Percentiles rank a stretch among this genome's conserved stretches.
Conservation (phyloP, 257 asterid species). For the Ligustrum vulgare region DNA sequence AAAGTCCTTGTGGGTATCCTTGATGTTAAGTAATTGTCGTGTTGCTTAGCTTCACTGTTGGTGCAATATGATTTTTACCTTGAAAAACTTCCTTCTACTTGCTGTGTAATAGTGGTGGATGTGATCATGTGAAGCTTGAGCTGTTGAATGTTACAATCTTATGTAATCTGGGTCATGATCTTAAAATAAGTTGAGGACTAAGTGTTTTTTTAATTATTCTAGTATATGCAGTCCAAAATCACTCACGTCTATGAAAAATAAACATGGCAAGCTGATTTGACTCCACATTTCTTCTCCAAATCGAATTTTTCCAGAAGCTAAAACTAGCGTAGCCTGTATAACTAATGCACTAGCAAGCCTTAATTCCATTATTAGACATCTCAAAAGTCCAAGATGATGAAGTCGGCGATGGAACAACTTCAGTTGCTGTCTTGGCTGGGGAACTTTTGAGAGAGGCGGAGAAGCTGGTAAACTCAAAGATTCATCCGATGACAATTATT, state of each 20-base stretch:
- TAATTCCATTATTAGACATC: conserved; percentile 56
- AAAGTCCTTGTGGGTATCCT: conserved; percentile 98
- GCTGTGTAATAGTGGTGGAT: background rate
- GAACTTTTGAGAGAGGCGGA: conserved; percentile 98
- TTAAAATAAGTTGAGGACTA: background rate
- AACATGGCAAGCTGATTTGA: background rate
- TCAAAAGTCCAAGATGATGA: conserved; percentile 98
- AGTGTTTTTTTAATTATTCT: background rate
- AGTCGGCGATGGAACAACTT: conserved; percentile 99
- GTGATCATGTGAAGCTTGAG: background rate
- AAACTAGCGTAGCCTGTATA: background rate
- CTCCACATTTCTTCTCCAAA: background rate
- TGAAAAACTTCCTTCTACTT: background rate
- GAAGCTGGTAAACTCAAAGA: conserved; percentile 81
- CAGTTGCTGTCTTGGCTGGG: conserved; percentile 97
- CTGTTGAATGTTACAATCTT: background rate
- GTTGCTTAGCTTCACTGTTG: background rate
- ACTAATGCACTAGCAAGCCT: conserved; percentile 23
- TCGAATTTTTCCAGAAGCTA: background rate
- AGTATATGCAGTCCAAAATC: background rate
- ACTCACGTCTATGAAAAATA: background rate
- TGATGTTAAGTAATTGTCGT: conserved; percentile 15
- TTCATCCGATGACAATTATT: conserved; percentile 93
- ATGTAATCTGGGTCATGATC: background rate
- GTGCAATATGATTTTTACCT: background rate